Conservation (phyloP, 176 grass and related monocot genomes). For the Miscanthus lutarioriparius region DNA sequence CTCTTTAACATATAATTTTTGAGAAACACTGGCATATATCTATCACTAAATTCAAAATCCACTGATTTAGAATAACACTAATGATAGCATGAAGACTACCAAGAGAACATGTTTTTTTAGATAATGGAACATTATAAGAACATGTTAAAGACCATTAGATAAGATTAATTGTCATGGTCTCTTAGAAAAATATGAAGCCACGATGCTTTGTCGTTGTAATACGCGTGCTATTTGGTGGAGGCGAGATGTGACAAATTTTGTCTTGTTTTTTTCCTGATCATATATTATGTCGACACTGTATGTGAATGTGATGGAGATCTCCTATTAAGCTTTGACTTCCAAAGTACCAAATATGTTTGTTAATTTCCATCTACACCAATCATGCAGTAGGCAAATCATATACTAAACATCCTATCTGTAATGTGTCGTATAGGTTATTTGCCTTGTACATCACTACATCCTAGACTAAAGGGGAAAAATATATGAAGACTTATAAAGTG, state of each 20-base stretch:
- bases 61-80: background rate
- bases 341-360: slow-evolving; percentile 16
- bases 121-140: background rate
- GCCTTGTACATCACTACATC: slow-evolving; percentile 5
- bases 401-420: slow-evolving; percentile 35
- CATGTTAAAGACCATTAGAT: background rate
- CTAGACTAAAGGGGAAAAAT: background rate
- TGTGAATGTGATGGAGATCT: slow-evolving; percentile 27
- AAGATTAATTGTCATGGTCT: slow-evolving; percentile 7
- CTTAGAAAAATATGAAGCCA: slow-evolving; percentile 8
- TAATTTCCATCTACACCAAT: slow-evolving; percentile 18
- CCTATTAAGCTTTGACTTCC: slow-evolving; percentile 30
- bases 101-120: too few species aligned
- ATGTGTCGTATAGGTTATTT: slow-evolving; percentile 22
- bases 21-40: background rate
- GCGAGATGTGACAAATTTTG: background rate
- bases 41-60: background rate
- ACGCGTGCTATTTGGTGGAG: slow-evolving; percentile 22
- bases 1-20: background rate
- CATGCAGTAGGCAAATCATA: slow-evolving; percentile 34
- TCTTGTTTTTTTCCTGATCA: background rate
- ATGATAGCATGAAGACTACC: slow-evolving; percentile 1
- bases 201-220: background rate
- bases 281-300: background rate
- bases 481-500: background rate